Evolutionary conservation across 371 early-diverging fungal genomes (phyloP), one percentile per base, ranked within the genome.

Genomic region (Rhizomucor pusillus): DNA sequence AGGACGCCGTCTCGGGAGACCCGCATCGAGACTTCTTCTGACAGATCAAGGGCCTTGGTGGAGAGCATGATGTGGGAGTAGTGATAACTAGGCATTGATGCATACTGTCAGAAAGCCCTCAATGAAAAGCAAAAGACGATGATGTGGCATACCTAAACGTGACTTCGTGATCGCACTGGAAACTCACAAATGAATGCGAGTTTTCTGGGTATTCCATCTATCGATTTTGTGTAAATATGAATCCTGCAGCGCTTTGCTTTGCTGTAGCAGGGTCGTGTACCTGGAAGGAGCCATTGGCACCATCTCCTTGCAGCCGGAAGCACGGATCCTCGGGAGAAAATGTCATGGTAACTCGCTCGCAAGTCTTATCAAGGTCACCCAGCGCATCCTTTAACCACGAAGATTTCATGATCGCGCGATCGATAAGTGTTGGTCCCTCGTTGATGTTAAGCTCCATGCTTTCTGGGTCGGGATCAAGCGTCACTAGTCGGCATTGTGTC

Each of bases 401-500:
- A 11, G 55, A 46, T 47, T 55, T 63, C 54, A 67, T 65, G 43
- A 65, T 65, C 19, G 65, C 59, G 18, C 50, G 41, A 24, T 67
- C 66, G 5, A 52, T 37, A 2, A 52, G 43, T 13, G 25, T 51
- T 19, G 46, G 54, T 0, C 59, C 54, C 4, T 59, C 56, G 6
- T 43, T 60, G 33, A 67, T 18, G 9, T 39, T 54, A 2, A 69
- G 36, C 3, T 63, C 58, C 9, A 59, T 45, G 25, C 51, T 46
- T 20, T 70, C 76, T 9, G 56, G 54, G 18, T 72, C 71, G 11
- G 71, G 66, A 16, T 72, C 66, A 22, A 67, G 47, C 3, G 76
- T 67, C 6, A 49, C 56, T 5, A 76, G 13, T 14, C 59, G 52
- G 36, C 65, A 68, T 10, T 35, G 39, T 14, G 53, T 46, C 9